These are phyloP conservation scores for Citrullus mucosospermus DNA, from an alignment of 306 rosid species.

Conservation along the genomic window DNA sequence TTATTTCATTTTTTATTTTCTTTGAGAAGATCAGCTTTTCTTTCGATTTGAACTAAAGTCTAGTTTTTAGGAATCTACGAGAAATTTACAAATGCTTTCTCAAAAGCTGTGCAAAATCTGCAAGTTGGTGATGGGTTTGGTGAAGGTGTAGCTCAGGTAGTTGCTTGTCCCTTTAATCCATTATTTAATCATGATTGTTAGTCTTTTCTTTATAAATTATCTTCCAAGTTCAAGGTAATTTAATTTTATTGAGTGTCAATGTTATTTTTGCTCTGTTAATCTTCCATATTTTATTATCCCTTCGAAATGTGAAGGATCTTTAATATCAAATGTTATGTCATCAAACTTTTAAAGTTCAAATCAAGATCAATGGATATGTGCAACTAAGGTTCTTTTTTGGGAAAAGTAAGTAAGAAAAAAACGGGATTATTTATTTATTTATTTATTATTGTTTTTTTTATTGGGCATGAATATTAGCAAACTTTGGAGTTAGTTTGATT, in stretches of 20 bases:
- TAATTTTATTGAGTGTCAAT: not conserved
- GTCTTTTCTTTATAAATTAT: slow-evolving; percentile 1
- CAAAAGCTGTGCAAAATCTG: slow-evolving; percentile 61
- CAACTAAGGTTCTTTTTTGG: not conserved
- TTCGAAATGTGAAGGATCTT: not conserved
- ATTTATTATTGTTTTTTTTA: not conserved
- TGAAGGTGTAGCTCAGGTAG: slow-evolving; percentile 85
- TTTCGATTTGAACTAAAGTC: slow-evolving; percentile 1
- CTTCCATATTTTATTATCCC: not conserved
- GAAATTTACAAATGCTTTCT: slow-evolving; percentile 57
- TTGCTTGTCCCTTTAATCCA: slow-evolving; percentile 5
- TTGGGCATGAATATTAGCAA: not conserved
- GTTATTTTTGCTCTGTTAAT: not conserved
- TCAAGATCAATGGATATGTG: not conserved
- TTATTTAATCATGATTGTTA: not conserved
- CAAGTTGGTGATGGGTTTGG: slow-evolving; percentile 91
- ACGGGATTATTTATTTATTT: no score
- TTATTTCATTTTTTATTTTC: not conserved
- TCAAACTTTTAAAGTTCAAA: not conserved
- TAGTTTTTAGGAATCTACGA: slow-evolving; percentile 62
- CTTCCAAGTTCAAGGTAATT: not conserved
- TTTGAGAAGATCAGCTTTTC: not conserved
- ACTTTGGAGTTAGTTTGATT: not conserved
- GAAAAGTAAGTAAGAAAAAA: not conserved
- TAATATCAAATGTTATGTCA: not conserved